Percentiles rank a stretch among this genome's conserved stretches.
These are phyloP conservation scores for Calocybe cyanea DNA, from an alignment of 768 basidiomycete species.

Conservation along the genomic window DNA sequence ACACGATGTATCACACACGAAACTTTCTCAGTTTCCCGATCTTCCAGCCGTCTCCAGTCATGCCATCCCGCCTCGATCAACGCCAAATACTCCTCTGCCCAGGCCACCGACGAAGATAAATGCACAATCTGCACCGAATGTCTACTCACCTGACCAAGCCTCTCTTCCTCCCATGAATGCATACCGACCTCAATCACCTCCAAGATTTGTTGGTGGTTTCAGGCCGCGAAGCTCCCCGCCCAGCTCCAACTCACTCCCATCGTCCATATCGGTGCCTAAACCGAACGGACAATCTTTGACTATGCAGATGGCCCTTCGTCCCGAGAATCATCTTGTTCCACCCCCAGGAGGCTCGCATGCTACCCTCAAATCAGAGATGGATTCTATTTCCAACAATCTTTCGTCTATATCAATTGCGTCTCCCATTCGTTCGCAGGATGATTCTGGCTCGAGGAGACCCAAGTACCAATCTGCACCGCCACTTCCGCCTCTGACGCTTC, in stretches of 20 bases:
- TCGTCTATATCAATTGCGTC: conserved; percentile 17
- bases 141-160: background rate
- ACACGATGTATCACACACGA: too few relatives aligned
- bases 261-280: conserved; percentile 2
- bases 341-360: conserved; percentile 27
- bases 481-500: conserved; percentile 14
- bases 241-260: background rate
- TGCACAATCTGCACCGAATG: too few relatives aligned
- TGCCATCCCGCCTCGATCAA: too few relatives aligned
- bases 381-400: conserved; percentile 11
- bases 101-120: too few relatives aligned
- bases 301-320: conserved; percentile 36
- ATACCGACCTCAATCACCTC: conserved; percentile 1
- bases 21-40: too few relatives aligned
- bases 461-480: conserved; percentile 21
- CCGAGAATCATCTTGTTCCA: conserved; percentile 14
- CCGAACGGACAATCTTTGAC: conserved; percentile 33
- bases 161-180: conserved; percentile 19
- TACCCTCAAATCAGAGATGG: conserved; percentile 19
- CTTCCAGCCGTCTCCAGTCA: too few relatives aligned
- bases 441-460: conserved; percentile 11
- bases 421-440: conserved; percentile 16
- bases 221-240: conserved; percentile 18
- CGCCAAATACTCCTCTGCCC: too few relatives aligned
- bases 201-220: conserved; percentile 51